phyloP scores from a whole-genome alignment of 371 early-diverging fungal genomes.

The Choanephora cucurbitarum region DNA sequence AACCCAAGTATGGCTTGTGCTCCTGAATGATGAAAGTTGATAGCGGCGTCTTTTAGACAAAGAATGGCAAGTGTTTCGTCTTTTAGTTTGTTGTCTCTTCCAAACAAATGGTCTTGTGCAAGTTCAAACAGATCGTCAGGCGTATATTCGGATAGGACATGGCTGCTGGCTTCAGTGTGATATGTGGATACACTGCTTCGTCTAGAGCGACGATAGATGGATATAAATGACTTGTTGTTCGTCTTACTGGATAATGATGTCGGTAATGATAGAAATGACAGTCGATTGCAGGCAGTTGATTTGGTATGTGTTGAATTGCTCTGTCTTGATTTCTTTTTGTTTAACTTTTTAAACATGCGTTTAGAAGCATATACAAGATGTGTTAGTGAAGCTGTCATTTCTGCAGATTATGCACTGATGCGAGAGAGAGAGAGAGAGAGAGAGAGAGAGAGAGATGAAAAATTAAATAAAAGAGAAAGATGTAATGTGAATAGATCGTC shows the following conservation, averaged over 20 bases:
- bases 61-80: conserved; percentile 49
- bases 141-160: neutral
- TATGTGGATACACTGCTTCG: neutral
- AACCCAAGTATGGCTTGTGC: conserved; percentile 59
- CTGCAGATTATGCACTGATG: neutral
- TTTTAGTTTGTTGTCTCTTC: conserved; percentile 42
- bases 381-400: neutral
- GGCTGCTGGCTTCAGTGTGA: neutral
- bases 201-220: neutral
- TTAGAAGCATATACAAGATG: neutral
- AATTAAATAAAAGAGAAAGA: no score
- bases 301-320: neutral
- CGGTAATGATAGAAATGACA: neutral
- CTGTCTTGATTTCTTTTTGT: neutral
- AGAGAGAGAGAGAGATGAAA: neutral
- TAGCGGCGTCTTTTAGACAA: conserved; percentile 39
- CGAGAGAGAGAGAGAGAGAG: neutral
- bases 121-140: conserved; percentile 31
- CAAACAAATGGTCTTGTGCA: conserved; percentile 58
- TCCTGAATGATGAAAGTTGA: conserved; percentile 37
- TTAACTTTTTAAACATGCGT: neutral
- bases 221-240: neutral
- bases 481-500: no score
- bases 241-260: neutral
- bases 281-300: no score